phyloP scores from a whole-genome alignment of 2,329 filamentous ascomycete genomes.

The Myriosclerotinia curreyana region DNA sequence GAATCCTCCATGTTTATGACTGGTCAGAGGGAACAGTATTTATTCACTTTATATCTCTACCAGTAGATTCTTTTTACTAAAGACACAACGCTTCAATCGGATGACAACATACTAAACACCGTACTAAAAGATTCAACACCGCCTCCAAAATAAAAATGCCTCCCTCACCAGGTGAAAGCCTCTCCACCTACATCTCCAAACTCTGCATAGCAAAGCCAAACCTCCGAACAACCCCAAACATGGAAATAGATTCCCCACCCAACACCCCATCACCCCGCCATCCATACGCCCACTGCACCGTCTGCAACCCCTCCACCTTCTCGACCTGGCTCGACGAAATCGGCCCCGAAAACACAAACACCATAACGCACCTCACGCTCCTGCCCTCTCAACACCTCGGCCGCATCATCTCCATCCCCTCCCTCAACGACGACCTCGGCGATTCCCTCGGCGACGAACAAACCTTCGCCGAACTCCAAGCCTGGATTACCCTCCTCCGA shows the following conservation, averaged over 20 bases:
- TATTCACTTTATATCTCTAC: neutral
- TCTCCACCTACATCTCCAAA: neutral
- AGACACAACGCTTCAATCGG: too few relatives aligned
- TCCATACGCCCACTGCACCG: neutral
- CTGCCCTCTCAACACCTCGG: slow-evolving; percentile 1
- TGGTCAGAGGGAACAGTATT: neutral
- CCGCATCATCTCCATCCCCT: neutral
- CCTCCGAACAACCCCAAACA: neutral
- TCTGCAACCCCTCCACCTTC: neutral
- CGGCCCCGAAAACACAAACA: too few relatives aligned
- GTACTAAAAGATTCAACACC: neutral
- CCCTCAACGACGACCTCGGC: neutral
- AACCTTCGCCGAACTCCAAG: neutral
- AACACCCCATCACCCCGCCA: neutral
- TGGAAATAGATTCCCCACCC: neutral
- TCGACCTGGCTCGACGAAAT: neutral
- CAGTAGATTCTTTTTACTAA: neutral
- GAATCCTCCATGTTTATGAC: neutral
- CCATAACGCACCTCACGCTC: neutral
- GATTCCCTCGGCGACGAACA: neutral
- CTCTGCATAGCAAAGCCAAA: neutral
- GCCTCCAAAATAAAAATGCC: neutral
- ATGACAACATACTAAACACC: neutral
- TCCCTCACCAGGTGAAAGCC: neutral
- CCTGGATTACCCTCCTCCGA: neutral